phyloP scores from a whole-genome alignment of 2,329 filamentous ascomycete species.

The Diaporthe capsici region DNA sequence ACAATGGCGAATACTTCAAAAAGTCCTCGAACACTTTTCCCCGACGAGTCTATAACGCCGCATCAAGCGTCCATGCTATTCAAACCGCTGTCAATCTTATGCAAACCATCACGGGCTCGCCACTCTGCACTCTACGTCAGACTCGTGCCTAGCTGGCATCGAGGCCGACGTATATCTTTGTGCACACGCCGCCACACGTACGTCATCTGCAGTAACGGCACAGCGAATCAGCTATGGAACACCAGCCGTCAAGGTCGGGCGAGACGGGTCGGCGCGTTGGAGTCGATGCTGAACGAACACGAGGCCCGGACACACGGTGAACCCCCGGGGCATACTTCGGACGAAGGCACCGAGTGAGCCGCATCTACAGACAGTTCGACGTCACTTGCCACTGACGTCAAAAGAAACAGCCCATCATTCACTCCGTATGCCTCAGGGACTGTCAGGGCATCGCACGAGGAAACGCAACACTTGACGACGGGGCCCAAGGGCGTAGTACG shows the following conservation, averaged over 20 bases:
- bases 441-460: too few relatives aligned
- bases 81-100: neutral
- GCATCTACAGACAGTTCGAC: neutral
- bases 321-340: neutral
- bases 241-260: accelerated
- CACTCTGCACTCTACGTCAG: neutral
- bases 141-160: neutral
- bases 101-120: neutral
- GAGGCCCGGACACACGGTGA: neutral
- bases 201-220: neutral
- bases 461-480: neutral
- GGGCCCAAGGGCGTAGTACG: neutral
- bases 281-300: neutral
- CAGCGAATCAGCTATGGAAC: neutral
- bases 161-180: too few relatives aligned
- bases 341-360: neutral
- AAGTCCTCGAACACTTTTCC: neutral
- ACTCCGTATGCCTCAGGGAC: accelerated
- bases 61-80: neutral
- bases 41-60: neutral
- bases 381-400: neutral
- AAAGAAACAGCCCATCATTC: too few relatives aligned
- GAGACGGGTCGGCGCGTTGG: neutral
- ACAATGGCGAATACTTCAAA: neutral
- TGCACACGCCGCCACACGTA: neutral